Percentiles rank a stretch among this genome's conserved stretches.
These are phyloP conservation scores for Pseudonectria foliicola DNA, from an alignment of 2,329 filamentous ascomycete genomes.

Conservation along the genomic window DNA sequence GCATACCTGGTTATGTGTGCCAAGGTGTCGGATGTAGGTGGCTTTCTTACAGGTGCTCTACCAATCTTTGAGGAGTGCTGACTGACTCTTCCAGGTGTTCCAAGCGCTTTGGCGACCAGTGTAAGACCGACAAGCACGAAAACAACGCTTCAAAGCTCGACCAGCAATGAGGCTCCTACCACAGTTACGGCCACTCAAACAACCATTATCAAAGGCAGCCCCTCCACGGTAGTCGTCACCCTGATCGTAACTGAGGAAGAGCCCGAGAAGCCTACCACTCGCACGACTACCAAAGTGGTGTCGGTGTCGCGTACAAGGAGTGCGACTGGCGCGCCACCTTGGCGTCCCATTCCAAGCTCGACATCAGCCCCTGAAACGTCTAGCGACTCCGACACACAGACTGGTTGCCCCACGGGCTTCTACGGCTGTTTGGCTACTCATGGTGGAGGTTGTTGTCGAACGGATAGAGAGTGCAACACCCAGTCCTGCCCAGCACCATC, in stretches of 20 bases:
- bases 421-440: constrained; percentile 84
- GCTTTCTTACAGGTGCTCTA: not conserved
- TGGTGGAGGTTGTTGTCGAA: constrained; percentile 79
- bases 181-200: constrained; percentile 35
- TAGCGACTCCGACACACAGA: constrained; percentile 30
- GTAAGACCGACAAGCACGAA: constrained; percentile 7
- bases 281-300: constrained; percentile 26
- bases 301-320: constrained; percentile 28
- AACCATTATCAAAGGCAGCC: constrained; percentile 27
- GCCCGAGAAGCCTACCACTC: constrained; percentile 30
- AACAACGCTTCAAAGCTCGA: constrained; percentile 13
- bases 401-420: constrained; percentile 75
- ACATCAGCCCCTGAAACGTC: constrained; percentile 25
- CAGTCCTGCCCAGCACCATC: constrained; percentile 64
- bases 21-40: constrained; percentile 62
- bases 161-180: constrained; percentile 8
- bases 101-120: constrained; percentile 24
- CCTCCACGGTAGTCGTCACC: constrained; percentile 35
- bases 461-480: constrained; percentile 75
- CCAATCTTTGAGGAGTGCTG: not conserved
- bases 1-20: constrained; percentile 64
- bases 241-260: constrained; percentile 32
- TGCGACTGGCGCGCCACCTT: constrained; percentile 35
- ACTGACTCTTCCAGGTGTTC: constrained; percentile 21
- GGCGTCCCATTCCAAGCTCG: constrained; percentile 37